Conservation (phyloP, 208 protist genomes). For the Naegleria fowleri region DNA sequence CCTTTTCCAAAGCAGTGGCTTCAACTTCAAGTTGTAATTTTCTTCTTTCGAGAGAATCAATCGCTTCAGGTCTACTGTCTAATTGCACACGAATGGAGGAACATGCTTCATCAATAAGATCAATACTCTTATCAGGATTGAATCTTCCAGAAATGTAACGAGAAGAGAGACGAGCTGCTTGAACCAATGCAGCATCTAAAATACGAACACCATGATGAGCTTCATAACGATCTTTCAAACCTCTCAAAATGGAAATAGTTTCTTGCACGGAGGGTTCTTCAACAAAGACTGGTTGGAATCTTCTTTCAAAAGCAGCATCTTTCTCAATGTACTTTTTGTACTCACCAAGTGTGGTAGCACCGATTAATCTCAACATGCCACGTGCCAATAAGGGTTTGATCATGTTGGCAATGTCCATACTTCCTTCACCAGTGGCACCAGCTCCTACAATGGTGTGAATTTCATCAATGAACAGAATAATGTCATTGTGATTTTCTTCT, state of each 20-base stretch:
- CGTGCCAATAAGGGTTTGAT: constrained; percentile 95
- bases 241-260: constrained; percentile 94
- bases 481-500: constrained; percentile 77
- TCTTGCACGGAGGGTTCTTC: constrained; percentile 90
- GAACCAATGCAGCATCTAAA: constrained; percentile 76
- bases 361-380: constrained; percentile 90
- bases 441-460: constrained; percentile 96
- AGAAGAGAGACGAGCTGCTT: constrained; percentile 56
- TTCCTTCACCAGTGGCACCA: constrained; percentile 70
- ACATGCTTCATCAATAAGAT: constrained; percentile 53
- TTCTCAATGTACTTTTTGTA: constrained; percentile 96
- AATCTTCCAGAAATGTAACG: constrained; percentile 46
- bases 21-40: constrained; percentile 80
- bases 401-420: constrained; percentile 96
- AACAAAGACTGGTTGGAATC: constrained; percentile 95
- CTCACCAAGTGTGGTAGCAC: constrained; percentile 94
- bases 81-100: constrained; percentile 46
- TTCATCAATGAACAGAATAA: constrained; percentile 99
- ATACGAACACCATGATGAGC: constrained; percentile 77
- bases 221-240: constrained; percentile 85
- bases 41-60: constrained; percentile 45
- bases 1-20: constrained; percentile 78
- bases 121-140: constrained; percentile 53
- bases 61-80: constrained; percentile 46
- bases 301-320: constrained; percentile 93